Evolutionary conservation across 2,329 filamentous ascomycete genomes (phyloP), one percentile per base, ranked within the genome.

Genomic region (Lasiodiplodia sp.): DNA sequence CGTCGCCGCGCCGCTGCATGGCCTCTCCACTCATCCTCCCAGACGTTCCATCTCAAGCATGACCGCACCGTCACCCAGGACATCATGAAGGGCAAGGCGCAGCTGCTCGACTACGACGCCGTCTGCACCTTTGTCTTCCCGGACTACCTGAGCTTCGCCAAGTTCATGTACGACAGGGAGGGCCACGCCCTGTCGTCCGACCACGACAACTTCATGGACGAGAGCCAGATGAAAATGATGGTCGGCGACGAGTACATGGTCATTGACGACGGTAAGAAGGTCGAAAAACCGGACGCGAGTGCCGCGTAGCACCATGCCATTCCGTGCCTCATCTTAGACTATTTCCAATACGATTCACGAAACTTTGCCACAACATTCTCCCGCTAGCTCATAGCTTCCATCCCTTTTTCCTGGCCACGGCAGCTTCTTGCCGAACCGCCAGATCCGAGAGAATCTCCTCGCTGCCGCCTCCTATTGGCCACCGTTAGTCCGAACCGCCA

Each of bases 401-500:
- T 0, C 82, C 82, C 70, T 81, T 75, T 70, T 75, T 79, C 73
- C 77, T 79, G 34, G 78, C 76, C 16, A 80, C 68, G 7, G 72
- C 74, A 6, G 75, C 76, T 34, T 87, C 85, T 72, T 86, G 83
- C 4, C 82, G 80, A n/a, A 87, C 78, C 1, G 84, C 83, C 44
- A 87, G 71, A 71, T 87, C 85, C 0, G 82, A 80, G 56, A 87
- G 79, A 66, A 87, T 86, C 74, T 87, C 86, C 69, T 87, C 86
- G 69, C 85, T 87, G 0, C 85, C 86, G 12, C 78, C 78, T 14
- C 85, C 60, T 64, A n/a, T 25, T 25, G 11, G n/a, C n/a, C 8
- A 8, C 11, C 14, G 44, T 64, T 21, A 64, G 60, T 6, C 51
- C 25, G n/a, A 23, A 11, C 18, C 21, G 11, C 21, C 34, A 34